Percentiles rank a stretch among this genome's conserved stretches.
Conservation (phyloP, 2,329 filamentous ascomycete genomes). For the Albophoma yamanashiensis region DNA sequence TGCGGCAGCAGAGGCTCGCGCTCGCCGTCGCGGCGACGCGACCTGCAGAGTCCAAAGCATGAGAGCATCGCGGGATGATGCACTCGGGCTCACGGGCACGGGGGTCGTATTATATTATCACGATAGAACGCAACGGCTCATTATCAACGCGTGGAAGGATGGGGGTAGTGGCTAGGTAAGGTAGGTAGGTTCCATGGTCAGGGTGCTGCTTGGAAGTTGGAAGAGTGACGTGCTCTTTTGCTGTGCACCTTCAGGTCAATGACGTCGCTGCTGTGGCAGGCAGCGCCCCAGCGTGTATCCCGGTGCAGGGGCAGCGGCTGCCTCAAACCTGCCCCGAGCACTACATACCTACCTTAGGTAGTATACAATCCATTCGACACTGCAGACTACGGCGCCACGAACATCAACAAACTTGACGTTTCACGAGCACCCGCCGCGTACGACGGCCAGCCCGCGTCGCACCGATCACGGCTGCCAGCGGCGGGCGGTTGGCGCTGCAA, state of each 20-base stretch:
- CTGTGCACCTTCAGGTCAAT: background rate
- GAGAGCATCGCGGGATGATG: constrained; percentile 38
- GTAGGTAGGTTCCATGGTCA: background rate
- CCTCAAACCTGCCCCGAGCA: background rate
- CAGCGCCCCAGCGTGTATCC: background rate
- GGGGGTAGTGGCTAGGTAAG: background rate
- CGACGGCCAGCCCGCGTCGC: background rate
- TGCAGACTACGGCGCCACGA: background rate
- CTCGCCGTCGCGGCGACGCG: constrained; percentile 40
- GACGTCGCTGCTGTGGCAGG: background rate
- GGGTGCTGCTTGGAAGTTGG: background rate
- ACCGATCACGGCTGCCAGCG: background rate
- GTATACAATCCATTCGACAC: background rate
- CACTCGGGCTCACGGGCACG: background rate
- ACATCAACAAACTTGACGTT: background rate
- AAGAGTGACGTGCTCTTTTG: background rate
- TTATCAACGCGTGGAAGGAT: background rate
- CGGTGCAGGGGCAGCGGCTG: background rate
- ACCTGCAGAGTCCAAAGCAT: constrained; percentile 51
- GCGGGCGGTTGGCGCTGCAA: background rate
- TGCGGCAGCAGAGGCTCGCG: constrained; percentile 71
- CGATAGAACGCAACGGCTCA: background rate
- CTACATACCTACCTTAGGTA: no score
- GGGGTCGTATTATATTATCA: background rate
- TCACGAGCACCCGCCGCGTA: background rate